Conservation (phyloP, 129 eudicot genomes). For the Daucus carota region DH1_v3.0 NC_030386.2:27025501-27026000, state of each 20-base stretch:
- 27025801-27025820: not conserved
- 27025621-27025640: not conserved
- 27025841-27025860: not conserved
- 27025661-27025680: not conserved
- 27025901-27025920: not conserved
- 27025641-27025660: not conserved
- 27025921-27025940: not conserved
- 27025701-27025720: not conserved
- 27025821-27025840: not conserved
- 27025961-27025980: not conserved
- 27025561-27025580: not conserved
- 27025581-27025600: not conserved
- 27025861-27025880: not conserved
- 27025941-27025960: not conserved
- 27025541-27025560: not conserved
- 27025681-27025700: not conserved
- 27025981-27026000: not conserved
- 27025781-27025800: not conserved
- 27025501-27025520: not conserved
- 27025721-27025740: not conserved
- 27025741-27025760: not conserved
- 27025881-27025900: not conserved
- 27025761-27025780: not conserved
- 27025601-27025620: not conserved
- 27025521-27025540: not conserved